Base-by-base conservation (phyloP, 306 rosid species). In the Vigna radiata region DNA sequence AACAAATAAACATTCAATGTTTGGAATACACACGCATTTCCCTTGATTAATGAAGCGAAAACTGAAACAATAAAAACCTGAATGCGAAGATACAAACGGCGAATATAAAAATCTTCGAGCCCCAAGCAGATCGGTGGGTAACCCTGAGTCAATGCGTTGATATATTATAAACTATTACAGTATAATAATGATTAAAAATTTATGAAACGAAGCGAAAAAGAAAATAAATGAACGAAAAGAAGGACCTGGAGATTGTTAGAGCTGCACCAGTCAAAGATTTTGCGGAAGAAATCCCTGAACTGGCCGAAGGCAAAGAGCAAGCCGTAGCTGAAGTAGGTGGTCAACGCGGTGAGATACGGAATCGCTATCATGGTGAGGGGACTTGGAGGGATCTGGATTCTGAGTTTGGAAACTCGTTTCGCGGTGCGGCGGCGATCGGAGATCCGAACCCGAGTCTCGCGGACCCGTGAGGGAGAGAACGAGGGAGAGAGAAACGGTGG, bases 121-220 rank as follows among this genome's bases (percentile, higher is more conserved):
- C 98, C 98, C 76, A 93, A 84, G 77, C 97, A 93, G 88, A 93
- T 91, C 66, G 97, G 98, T 1, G 98, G 97, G 48, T 93, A 93
- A 14, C 98, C 98, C 93, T 91, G 77, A 52, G 61, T 39, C 64
- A 54, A 39, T 1, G 31, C 9, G 15, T 50, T 33, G 9, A 2
- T 10, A 11, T 25, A 0, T 60, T 1, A 29, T 7, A 60, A 60
- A 39, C 1, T 58, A 58, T 23, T 21, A 23, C 4, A 21, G 0
- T 2, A 59, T 13, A 7, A 60, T 43, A 9, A 43, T 10, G 18
- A 60, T 11, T 3, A 43, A 10, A 44, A 41, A 41, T 41, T 8
- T 44, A 1, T 44, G 15, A 12, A 44, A 44, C 14, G 15, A 61
- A 43, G 0, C 0, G 10, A 75, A 19, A 12, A 8, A 0, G 15